phyloP scores from a whole-genome alignment of 345 rosid species.

The Gossypium rotundifolium region DNA sequence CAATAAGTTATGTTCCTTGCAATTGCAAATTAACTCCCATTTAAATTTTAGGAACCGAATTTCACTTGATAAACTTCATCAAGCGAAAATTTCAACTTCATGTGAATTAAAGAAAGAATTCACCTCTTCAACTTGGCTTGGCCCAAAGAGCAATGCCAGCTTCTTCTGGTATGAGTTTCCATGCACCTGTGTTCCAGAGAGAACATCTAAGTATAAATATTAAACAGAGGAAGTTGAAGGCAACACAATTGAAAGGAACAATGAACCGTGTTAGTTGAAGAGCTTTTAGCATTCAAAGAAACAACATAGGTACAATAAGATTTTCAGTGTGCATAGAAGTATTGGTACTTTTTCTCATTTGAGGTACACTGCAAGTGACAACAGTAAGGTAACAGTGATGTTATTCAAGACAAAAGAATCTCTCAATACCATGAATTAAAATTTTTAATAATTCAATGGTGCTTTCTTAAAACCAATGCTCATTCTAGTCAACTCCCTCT shows the following conservation, averaged over 20 bases:
- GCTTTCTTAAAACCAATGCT: not conserved
- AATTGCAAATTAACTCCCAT: not conserved
- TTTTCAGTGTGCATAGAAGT: not conserved
- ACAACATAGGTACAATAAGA: not conserved
- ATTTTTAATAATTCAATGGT: not conserved
- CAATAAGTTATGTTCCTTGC: not conserved
- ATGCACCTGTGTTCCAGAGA: conserved; percentile 46
- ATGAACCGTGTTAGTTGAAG: not conserved
- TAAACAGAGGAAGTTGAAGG: not conserved
- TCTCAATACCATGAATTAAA: not conserved
- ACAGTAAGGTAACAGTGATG: too few relatives aligned
- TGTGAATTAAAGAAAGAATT: conserved; percentile 18
- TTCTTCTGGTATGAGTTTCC: conserved; percentile 98
- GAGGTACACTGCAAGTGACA: too few relatives aligned
- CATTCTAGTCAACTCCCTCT: too few relatives aligned
- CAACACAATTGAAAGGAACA: not conserved
- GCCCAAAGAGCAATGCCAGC: conserved; percentile 71
- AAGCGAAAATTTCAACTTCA: not conserved
- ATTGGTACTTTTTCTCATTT: too few relatives aligned
- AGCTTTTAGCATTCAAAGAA: not conserved
- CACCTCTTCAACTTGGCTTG: conserved; percentile 70
- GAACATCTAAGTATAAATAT: not conserved
- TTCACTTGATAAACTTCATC: not conserved
- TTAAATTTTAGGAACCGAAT: not conserved
- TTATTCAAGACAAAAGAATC: too few relatives aligned